These are phyloP conservation scores for Trichomonas tenax DNA, from an alignment of 208 protist species.

Conservation along the genomic window DNA sequence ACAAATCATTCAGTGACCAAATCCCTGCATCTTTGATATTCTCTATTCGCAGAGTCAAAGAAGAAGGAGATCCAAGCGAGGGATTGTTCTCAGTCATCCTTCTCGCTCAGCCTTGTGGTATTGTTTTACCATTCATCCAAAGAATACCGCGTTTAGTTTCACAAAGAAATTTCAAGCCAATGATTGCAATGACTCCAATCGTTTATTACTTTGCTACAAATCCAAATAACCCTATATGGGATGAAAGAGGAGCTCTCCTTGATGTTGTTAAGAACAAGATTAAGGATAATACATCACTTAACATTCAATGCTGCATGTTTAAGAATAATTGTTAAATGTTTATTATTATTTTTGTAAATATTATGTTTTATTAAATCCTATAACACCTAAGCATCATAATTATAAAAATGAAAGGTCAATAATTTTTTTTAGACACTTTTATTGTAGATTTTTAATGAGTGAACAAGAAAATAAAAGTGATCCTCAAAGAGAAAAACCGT, in stretches of 20 bases:
- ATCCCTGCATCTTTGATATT: not conserved
- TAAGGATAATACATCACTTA: no score
- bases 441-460: no score
- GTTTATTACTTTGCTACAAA: not conserved
- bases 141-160: not conserved
- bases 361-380: no score
- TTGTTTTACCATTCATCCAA: not conserved
- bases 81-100: not conserved
- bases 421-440: no score
- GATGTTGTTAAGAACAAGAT: no score
- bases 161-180: not conserved
- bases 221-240: not conserved
- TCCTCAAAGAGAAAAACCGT: no score
- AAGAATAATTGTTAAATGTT: no score
- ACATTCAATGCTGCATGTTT: no score
- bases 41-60: not conserved
- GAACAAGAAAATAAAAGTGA: no score
- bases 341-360: no score
- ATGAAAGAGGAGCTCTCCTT: not conserved
- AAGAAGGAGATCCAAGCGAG: not conserved
- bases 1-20: not conserved
- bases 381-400: no score
- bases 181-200: not conserved
- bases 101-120: not conserved
- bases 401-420: no score